phyloP scores from a whole-genome alignment of 352 stramenopile species.

The Pythium aphanidermatum region DNA sequence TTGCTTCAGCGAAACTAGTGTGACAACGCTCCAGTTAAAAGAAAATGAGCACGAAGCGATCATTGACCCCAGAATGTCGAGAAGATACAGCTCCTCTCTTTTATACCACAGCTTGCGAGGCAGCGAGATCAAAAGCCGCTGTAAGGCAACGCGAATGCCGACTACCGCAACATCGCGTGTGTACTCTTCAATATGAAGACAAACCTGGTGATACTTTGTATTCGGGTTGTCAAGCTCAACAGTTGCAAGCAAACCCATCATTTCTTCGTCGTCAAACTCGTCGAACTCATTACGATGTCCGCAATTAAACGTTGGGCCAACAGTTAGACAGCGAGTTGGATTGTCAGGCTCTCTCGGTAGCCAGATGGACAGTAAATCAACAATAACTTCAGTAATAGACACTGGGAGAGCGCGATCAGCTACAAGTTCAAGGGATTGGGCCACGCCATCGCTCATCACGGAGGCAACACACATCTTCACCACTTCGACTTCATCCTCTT shows the following conservation, averaged over 20 bases:
- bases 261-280: slow-evolving; percentile 41
- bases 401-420: slow-evolving; percentile 2
- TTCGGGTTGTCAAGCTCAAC: slow-evolving; percentile 35
- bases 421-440: slow-evolving; percentile 31
- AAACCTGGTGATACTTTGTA: background rate
- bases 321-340: background rate
- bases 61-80: slow-evolving; percentile 60
- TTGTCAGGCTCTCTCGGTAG: background rate
- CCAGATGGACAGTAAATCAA: slow-evolving; percentile 40
- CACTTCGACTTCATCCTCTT: background rate
- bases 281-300: slow-evolving; percentile 20
- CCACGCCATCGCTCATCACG: slow-evolving; percentile 21
- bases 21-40: slow-evolving; percentile 57
- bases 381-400: slow-evolving; percentile 1
- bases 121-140: slow-evolving; percentile 54
- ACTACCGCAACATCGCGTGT: slow-evolving; percentile 1
- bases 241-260: slow-evolving; percentile 35
- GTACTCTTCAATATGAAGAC: background rate
- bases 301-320: no score
- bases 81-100: slow-evolving; percentile 52
- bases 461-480: background rate
- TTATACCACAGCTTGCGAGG: slow-evolving; percentile 19
- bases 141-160: slow-evolving; percentile 37
- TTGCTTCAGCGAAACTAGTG: slow-evolving; percentile 26
- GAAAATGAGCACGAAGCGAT: slow-evolving; percentile 50